Conservation (phyloP, 2,329 filamentous ascomycete genomes). For the Camptophora hylomeconis region DNA sequence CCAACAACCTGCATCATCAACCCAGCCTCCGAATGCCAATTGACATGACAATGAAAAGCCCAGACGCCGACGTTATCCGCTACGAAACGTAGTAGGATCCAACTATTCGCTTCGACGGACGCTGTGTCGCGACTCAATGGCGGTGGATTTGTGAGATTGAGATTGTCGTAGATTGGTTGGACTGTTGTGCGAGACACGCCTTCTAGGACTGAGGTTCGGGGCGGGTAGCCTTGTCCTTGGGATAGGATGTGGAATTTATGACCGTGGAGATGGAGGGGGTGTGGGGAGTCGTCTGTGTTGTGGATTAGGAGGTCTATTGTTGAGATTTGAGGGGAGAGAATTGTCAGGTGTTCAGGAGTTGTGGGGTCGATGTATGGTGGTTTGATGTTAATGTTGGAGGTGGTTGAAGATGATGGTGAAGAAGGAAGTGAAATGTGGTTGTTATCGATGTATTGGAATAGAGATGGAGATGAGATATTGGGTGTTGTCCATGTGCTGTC, state of each 20-base stretch:
- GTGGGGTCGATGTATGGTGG: too few relatives aligned
- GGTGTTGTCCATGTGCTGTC: too few relatives aligned
- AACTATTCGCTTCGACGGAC: conserved; percentile 22
- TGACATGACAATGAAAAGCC: conserved; percentile 26
- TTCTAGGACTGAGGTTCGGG: conserved; percentile 15
- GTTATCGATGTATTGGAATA: too few relatives aligned
- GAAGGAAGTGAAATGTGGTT: too few relatives aligned
- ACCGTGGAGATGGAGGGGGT: conserved; percentile 40
- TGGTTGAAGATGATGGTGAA: too few relatives aligned
- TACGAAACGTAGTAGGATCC: conserved; percentile 23
- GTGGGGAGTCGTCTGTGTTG: conserved; percentile 24
- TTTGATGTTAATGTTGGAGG: too few relatives aligned
- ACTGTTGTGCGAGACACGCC: too few relatives aligned
- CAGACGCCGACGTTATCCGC: conserved; percentile 25
- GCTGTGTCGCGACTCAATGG: conserved; percentile 22
- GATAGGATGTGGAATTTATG: conserved; percentile 37
- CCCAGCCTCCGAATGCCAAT: conserved; percentile 24
- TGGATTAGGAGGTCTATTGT: conserved; percentile 27
- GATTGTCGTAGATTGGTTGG: too few relatives aligned
- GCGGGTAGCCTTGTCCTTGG: conserved; percentile 27
- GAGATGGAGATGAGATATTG: conserved; percentile 6
- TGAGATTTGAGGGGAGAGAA: too few relatives aligned
- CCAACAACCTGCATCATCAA: conserved; percentile 15
- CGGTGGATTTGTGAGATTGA: conserved; percentile 3
- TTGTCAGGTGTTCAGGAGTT: too few relatives aligned